Evolutionary conservation across 208 protist genomes (phyloP).

Genomic region (Leishmania tarentolae): DNA sequence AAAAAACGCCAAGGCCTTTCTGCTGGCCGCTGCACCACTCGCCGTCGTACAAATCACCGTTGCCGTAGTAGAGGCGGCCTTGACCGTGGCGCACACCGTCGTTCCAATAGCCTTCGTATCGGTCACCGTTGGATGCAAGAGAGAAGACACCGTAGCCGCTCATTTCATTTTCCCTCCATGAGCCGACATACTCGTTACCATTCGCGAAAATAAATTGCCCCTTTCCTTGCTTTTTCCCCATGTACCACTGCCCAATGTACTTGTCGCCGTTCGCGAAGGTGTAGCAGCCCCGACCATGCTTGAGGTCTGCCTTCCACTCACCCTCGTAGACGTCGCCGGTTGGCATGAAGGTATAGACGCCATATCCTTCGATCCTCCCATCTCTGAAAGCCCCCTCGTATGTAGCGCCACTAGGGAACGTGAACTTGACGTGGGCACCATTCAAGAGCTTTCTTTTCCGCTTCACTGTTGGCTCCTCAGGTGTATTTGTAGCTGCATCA

Average conservation of each 20-base stretch:
- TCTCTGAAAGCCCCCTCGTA: constrained; percentile 63
- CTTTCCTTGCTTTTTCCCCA: constrained; percentile 74
- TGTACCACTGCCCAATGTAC: constrained; percentile 71
- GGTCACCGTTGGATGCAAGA: constrained; percentile 41
- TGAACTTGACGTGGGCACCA: constrained; percentile 51
- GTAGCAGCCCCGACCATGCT: constrained; percentile 74
- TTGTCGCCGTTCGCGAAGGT: constrained; percentile 56
- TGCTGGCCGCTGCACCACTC: constrained; percentile 54
- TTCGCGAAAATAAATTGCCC: constrained; percentile 52
- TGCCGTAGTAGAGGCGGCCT: constrained; percentile 45
- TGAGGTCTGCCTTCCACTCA: constrained; percentile 64
- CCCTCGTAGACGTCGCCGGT: constrained; percentile 67
- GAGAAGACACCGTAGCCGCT: constrained; percentile 62
- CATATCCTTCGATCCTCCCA: constrained; percentile 61
- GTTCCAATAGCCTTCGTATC: constrained; percentile 65
- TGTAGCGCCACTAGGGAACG: constrained; percentile 52
- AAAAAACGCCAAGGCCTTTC: constrained; percentile 55
- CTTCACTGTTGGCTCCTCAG: constrained; percentile 9
- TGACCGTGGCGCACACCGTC: constrained; percentile 49
- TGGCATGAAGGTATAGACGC: constrained; percentile 55
- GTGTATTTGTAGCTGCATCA: background rate
- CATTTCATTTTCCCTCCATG: constrained; percentile 63
- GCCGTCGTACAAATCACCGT: constrained; percentile 66
- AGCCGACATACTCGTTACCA: constrained; percentile 66
- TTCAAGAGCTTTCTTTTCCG: constrained; percentile 59